A percentile compares a stretch with the other conserved stretches of the same genome.
Conservation (phyloP, 331 rosid species). For the Erythrophleum ivorense region DNA sequence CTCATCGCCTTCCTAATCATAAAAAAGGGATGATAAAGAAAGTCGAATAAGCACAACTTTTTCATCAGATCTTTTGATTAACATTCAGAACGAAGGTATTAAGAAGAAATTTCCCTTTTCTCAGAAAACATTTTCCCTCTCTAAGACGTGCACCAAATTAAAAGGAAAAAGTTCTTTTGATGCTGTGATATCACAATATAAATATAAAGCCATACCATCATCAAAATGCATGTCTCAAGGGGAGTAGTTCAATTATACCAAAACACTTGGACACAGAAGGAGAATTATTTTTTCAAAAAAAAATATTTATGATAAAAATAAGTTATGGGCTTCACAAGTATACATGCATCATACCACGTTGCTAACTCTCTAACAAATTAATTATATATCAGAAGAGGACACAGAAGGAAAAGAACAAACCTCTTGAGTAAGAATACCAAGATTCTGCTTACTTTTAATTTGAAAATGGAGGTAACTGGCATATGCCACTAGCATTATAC, state of each 20-base stretch:
- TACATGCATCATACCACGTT: too few relatives aligned
- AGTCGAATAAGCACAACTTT: background rate
- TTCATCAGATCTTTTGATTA: background rate
- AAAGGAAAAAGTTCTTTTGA: too few relatives aligned
- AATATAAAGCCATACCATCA: background rate
- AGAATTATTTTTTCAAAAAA: too few relatives aligned
- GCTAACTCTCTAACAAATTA: too few relatives aligned
- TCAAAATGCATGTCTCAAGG: background rate
- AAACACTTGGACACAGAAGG: too few relatives aligned
- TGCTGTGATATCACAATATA: background rate
- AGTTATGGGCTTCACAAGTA: too few relatives aligned
- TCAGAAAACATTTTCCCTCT: background rate
- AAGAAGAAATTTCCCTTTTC: too few relatives aligned
- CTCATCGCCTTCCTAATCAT: slow-evolving; percentile 48
- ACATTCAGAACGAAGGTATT: background rate
- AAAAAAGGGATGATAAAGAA: background rate
- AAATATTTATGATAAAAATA: too few relatives aligned
- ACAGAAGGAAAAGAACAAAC: slow-evolving; percentile 30
- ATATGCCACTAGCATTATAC: slow-evolving; percentile 68
- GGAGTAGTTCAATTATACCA: too few relatives aligned
- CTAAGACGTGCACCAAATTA: background rate
- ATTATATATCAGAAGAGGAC: background rate
- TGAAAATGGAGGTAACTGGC: slow-evolving; percentile 63
- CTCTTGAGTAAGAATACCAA: slow-evolving; percentile 49
- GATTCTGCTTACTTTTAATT: slow-evolving; percentile 43